Evolutionary conservation across 805 yeast genomes (phyloP).

Genomic region (Saccharomyces paradoxus): DNA sequence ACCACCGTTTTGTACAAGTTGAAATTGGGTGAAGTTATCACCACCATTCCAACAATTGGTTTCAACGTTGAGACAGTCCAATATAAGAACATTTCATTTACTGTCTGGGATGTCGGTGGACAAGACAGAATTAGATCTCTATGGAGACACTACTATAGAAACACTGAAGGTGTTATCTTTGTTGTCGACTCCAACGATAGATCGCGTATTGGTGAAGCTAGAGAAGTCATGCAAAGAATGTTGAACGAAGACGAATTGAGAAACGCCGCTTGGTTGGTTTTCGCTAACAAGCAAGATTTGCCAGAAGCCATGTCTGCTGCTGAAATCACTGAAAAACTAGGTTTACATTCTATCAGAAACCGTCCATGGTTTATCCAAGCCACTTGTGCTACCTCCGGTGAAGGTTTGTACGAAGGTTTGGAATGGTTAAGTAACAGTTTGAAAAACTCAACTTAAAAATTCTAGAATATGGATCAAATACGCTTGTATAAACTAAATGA

Average conservation of each 20-base stretch:
- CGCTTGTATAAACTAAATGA: not conserved
- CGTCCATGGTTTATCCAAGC: constrained; percentile 99
- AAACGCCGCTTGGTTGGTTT: constrained; percentile 89
- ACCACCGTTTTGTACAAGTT: constrained; percentile 92
- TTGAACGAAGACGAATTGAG: constrained; percentile 96
- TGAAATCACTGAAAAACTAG: constrained; percentile 94
- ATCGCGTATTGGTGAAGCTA: constrained; percentile 95
- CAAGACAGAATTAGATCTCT: constrained; percentile 97
- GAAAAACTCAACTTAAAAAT: constrained; percentile 50
- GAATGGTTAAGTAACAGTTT: constrained; percentile 93
- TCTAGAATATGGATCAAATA: not conserved
- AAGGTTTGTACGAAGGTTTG: constrained; percentile 95
- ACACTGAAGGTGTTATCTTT: constrained; percentile 96
- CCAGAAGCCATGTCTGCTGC: constrained; percentile 99
- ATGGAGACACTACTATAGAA: constrained; percentile 98
- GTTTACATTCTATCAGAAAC: constrained; percentile 94
- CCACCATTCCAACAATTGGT: constrained; percentile 95
- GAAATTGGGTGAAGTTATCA: constrained; percentile 91
- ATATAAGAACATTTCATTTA: constrained; percentile 92
- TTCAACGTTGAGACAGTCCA: constrained; percentile 96
- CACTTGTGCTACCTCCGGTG: constrained; percentile 98
- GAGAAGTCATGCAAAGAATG: constrained; percentile 98
- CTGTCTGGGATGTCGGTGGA: constrained; percentile 99
- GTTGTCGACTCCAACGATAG: constrained; percentile 97
- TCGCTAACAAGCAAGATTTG: constrained; percentile 97